A percentile compares a stretch with the other conserved stretches of the same genome.
Evolutionary conservation across 2,329 filamentous ascomycete species (phyloP).

Genomic region (Pyricularia grisea): DNA sequence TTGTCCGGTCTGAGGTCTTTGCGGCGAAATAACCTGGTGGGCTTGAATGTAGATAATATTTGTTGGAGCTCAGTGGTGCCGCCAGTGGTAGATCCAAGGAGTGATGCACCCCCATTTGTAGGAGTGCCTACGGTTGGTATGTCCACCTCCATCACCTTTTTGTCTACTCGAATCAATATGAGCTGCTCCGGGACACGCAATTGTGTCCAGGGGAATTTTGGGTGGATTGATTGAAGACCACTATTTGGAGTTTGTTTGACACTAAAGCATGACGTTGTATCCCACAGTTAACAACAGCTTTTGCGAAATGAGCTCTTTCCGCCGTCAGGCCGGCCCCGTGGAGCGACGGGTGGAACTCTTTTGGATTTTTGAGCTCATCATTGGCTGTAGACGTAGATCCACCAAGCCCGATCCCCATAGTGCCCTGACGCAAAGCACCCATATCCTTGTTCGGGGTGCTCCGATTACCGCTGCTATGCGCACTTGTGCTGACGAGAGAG

Average conservation of each 20-base stretch:
- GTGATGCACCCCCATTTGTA: slow-evolving; percentile 1
- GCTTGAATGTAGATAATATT: slow-evolving; percentile 67
- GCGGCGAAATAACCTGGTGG: slow-evolving; percentile 62
- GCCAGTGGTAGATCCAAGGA: slow-evolving; percentile 28
- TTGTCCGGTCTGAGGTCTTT: slow-evolving; percentile 42
- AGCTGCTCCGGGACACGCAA: not conserved
- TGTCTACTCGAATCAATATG: not conserved
- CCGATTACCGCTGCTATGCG: not conserved
- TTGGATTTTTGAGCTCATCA: not conserved
- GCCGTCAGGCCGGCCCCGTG: too few relatives aligned
- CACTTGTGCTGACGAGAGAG: not conserved
- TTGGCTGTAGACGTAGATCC: not conserved
- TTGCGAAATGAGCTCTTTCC: not conserved
- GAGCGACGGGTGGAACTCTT: not conserved
- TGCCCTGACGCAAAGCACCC: not conserved
- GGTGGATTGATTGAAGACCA: not conserved
- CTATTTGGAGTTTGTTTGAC: not conserved
- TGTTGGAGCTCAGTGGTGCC: slow-evolving; percentile 63
- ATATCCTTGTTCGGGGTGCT: not conserved
- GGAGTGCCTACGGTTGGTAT: not conserved
- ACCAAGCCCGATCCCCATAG: not conserved
- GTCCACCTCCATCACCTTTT: slow-evolving; percentile 46
- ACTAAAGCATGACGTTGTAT: not conserved
- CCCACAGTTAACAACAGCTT: not conserved
- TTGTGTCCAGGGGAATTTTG: not conserved